These are phyloP conservation scores for Aspergillus pseudoterreus DNA, from an alignment of 2,329 filamentous ascomycete genomes.

Conservation along the genomic window DNA sequence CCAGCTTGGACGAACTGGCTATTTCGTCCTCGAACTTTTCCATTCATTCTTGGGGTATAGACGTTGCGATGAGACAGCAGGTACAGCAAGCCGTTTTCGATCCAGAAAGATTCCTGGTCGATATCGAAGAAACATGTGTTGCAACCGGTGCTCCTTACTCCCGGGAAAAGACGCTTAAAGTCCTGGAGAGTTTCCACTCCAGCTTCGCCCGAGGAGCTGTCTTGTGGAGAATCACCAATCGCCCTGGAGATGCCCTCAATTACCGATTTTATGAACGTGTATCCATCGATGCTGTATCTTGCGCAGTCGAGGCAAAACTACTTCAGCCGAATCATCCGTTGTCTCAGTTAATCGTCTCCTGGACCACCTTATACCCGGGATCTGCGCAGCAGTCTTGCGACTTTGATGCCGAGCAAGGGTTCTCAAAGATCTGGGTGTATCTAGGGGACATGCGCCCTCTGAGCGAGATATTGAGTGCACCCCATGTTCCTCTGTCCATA, in stretches of 20 bases:
- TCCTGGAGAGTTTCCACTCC: not conserved
- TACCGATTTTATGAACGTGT: constrained; percentile 1
- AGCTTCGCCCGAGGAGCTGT: not conserved
- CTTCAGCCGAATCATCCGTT: not conserved
- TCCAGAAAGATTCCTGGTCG: not conserved
- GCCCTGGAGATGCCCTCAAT: not conserved
- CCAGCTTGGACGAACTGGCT: not conserved
- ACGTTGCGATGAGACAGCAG: not conserved
- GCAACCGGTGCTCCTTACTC: not conserved
- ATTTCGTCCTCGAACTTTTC: not conserved
- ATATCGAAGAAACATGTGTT: not conserved
- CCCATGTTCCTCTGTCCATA: not conserved
- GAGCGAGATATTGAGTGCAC: no score
- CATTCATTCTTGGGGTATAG: not conserved
- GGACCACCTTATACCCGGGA: not conserved
- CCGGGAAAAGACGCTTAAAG: not conserved
- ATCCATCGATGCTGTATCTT: not conserved
- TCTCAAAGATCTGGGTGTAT: constrained; percentile 1
- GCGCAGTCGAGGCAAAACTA: not conserved
- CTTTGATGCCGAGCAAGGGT: not conserved
- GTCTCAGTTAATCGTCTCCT: not conserved
- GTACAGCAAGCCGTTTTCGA: not conserved
- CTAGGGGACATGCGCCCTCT: not conserved
- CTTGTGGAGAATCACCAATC: not conserved
- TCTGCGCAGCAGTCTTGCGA: not conserved